These are phyloP conservation scores for Aegilops tauschii DNA, from an alignment of 176 grass and related monocot genomes.

Conservation along the genomic window DNA sequence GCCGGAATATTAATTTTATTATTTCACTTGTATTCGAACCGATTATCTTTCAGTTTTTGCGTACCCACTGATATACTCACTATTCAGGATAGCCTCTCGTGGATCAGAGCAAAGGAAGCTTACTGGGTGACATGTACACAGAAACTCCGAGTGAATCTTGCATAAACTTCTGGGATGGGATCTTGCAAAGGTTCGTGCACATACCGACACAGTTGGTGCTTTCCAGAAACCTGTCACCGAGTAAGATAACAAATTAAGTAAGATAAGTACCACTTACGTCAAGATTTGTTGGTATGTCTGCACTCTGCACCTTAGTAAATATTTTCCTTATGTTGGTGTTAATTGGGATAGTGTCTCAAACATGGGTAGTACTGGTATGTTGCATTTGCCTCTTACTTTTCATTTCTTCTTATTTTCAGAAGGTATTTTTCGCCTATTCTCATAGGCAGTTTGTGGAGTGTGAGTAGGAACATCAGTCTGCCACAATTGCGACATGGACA, in stretches of 20 bases:
- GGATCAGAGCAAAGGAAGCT: conserved; percentile 26
- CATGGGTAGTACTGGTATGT: conserved; percentile 23
- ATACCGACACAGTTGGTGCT: conserved; percentile 94
- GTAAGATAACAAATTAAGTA: conserved; percentile 20
- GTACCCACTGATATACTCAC: not conserved
- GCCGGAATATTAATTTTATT: conserved; percentile 1
- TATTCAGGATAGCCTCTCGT: conserved; percentile 8
- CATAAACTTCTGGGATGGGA: conserved; percentile 85
- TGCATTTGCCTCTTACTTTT: conserved; percentile 3
- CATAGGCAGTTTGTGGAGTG: conserved; percentile 32
- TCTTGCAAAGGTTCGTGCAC: conserved; percentile 98
- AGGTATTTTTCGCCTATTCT: conserved; percentile 3
- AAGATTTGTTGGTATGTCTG: conserved; percentile 16
- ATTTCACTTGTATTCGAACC: conserved; percentile 26
- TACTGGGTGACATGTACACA: conserved; percentile 98
- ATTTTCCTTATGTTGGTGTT: not conserved
- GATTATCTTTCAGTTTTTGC: conserved; percentile 1
- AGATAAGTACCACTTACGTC: conserved; percentile 8
- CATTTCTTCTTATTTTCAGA: not conserved
- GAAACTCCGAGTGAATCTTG: conserved; percentile 73
- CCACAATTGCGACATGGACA: conserved; percentile 32
- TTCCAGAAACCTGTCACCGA: conserved; percentile 76
- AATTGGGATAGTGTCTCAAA: conserved; percentile 10
- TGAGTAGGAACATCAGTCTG: conserved; percentile 41
- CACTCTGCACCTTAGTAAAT: not conserved